A percentile compares a stretch with the other conserved stretches of the same genome.
These are phyloP conservation scores for Linnemannia exigua DNA, from an alignment of 192 early-diverging fungal species.

Conservation along the genomic window DNA sequence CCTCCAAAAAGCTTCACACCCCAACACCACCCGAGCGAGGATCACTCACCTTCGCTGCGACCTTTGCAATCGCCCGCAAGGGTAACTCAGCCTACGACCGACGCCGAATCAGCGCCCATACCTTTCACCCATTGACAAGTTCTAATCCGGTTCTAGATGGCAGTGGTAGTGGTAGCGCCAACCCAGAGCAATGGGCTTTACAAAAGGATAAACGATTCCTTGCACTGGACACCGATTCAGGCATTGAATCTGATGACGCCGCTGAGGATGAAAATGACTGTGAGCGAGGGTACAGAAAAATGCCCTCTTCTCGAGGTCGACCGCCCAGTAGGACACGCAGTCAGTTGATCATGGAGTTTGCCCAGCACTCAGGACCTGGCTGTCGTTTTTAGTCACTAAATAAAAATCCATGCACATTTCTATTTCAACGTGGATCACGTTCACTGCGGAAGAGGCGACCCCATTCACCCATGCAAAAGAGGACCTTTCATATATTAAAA, in stretches of 20 bases:
- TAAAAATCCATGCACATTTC: too few species aligned
- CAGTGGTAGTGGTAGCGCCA: neutral
- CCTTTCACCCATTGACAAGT: constrained; percentile 30
- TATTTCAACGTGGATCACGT: too few species aligned
- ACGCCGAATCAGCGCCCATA: constrained; percentile 23
- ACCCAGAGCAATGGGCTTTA: neutral
- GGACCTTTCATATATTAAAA: too few species aligned
- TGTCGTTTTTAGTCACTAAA: neutral
- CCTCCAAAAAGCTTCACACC: neutral
- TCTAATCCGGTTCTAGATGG: neutral
- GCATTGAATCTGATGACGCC: neutral
- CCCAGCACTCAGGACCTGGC: constrained; percentile 18
- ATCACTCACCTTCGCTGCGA: constrained; percentile 20
- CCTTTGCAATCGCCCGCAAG: constrained; percentile 26
- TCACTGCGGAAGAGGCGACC: too few species aligned
- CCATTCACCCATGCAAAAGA: too few species aligned
- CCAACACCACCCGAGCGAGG: neutral
- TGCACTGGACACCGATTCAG: neutral
- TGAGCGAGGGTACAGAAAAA: constrained; percentile 38
- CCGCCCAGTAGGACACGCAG: constrained; percentile 15
- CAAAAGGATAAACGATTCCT: neutral
- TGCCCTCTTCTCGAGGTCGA: constrained; percentile 26
- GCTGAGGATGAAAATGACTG: constrained; percentile 29
- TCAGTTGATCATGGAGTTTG: constrained; percentile 30
- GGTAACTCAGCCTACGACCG: constrained; percentile 14